Evolutionary conservation across 2,329 filamentous ascomycete genomes (phyloP).

Genomic region (Westerdykella aurantiaca): DNA sequence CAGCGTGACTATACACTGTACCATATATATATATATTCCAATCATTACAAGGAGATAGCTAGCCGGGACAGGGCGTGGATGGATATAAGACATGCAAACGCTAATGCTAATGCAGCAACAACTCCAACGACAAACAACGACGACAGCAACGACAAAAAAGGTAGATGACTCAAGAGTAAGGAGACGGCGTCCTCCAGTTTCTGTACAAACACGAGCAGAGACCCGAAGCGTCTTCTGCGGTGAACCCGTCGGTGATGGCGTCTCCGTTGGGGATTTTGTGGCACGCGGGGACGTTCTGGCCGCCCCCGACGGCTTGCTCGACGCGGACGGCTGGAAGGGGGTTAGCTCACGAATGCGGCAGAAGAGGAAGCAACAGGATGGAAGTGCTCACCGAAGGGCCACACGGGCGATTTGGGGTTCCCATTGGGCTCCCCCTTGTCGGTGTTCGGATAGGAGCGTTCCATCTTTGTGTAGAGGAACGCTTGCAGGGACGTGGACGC

Average conservation of each 20-base stretch:
- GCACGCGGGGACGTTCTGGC: constrained; percentile 51
- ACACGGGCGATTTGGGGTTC: constrained; percentile 27
- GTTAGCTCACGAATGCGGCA: neutral
- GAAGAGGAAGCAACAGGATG: neutral
- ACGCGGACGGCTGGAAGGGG: constrained; percentile 46
- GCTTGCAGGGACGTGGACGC: constrained; percentile 52
- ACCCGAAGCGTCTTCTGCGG: constrained; percentile 28
- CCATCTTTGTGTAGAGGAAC: constrained; percentile 55
- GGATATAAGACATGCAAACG: too few relatives aligned
- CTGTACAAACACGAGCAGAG: constrained; percentile 46
- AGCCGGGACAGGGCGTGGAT: too few relatives aligned
- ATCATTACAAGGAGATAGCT: too few relatives aligned
- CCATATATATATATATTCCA: too few relatives aligned
- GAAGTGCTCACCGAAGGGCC: constrained; percentile 30
- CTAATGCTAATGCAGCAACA: too few relatives aligned
- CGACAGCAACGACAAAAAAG: neutral
- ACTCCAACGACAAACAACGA: too few relatives aligned
- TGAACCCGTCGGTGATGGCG: constrained; percentile 31
- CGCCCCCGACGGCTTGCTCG: constrained; percentile 47
- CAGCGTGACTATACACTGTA: too few relatives aligned
- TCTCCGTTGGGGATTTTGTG: constrained; percentile 39
- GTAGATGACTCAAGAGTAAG: neutral
- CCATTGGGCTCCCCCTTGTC: constrained; percentile 24
- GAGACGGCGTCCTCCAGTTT: constrained; percentile 30
- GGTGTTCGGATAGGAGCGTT: constrained; percentile 36